These are phyloP conservation scores for Phytopythium chamaehyphon DNA, from an alignment of 352 stramenopile species.

Conservation along the genomic window DNA sequence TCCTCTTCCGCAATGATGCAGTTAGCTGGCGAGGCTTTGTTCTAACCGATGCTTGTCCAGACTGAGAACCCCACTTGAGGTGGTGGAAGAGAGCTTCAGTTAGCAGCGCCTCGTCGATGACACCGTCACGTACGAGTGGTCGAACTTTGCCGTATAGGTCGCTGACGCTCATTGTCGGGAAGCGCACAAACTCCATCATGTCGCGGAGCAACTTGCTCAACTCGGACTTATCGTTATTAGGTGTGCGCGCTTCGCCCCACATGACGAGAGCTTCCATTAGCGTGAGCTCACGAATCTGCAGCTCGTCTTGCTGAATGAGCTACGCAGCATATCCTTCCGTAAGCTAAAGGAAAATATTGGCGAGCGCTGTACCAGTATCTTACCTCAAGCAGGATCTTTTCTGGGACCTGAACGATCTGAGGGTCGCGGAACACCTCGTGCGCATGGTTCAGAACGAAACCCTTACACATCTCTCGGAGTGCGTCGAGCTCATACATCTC, in stretches of 20 bases:
- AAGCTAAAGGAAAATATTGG: constrained; percentile 1
- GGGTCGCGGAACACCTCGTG: constrained; percentile 77
- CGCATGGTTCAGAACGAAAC: constrained; percentile 76
- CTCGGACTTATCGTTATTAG: constrained; percentile 29
- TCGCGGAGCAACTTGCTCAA: constrained; percentile 60
- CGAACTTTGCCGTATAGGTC: constrained; percentile 85
- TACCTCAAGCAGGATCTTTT: constrained; percentile 80
- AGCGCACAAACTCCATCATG: constrained; percentile 82
- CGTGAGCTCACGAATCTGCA: constrained; percentile 79
- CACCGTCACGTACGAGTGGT: constrained; percentile 53
- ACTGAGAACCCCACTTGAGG: constrained; percentile 77
- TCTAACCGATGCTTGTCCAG: constrained; percentile 48
- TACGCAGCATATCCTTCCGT: constrained; percentile 6
- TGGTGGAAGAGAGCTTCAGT: constrained; percentile 85
- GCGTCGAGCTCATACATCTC: constrained; percentile 84
- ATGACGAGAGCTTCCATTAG: constrained; percentile 77
- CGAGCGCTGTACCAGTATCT: not conserved
- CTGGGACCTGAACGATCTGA: constrained; percentile 70
- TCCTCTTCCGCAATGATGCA: constrained; percentile 70
- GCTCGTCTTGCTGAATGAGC: constrained; percentile 75
- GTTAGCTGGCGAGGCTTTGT: constrained; percentile 62
- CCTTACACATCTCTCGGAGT: constrained; percentile 79
- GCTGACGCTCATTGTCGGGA: constrained; percentile 84
- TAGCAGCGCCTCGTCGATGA: constrained; percentile 67
- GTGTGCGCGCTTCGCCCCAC: constrained; percentile 72